These are phyloP conservation scores for Chaetomium globosum DNA, from an alignment of 2,329 filamentous ascomycete genomes.

Conservation along the genomic window DNA sequence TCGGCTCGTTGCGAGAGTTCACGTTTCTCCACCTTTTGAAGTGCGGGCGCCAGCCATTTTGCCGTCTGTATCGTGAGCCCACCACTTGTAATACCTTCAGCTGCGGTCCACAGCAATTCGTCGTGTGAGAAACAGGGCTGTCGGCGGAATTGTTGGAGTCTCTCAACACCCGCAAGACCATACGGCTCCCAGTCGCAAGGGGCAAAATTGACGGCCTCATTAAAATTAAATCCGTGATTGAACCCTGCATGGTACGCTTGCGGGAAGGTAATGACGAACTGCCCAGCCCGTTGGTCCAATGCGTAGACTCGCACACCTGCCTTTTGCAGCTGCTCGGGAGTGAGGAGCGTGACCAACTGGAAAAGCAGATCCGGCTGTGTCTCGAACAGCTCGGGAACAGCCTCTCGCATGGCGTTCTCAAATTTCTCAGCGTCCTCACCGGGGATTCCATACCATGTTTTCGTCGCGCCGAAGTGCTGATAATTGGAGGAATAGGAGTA, in stretches of 20 bases:
- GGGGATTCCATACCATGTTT: conserved; percentile 98
- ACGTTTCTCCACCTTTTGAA: conserved; percentile 74
- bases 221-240: conserved; percentile 98
- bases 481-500: conserved; percentile 98
- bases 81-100: conserved; percentile 69
- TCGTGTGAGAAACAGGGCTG: conserved; percentile 98
- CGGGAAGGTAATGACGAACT: conserved; percentile 95
- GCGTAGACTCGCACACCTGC: conserved; percentile 92
- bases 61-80: conserved; percentile 78
- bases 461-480: conserved; percentile 96
- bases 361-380: conserved; percentile 95
- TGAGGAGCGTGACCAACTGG: conserved; percentile 93
- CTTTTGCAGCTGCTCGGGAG: conserved; percentile 88
- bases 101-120: conserved; percentile 88
- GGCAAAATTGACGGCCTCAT: conserved; percentile 97
- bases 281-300: conserved; percentile 91
- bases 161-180: conserved; percentile 81
- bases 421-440: conserved; percentile 93
- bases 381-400: conserved; percentile 94
- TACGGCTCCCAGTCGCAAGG: conserved; percentile 93
- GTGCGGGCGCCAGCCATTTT: conserved; percentile 89
- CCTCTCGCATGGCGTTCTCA: conserved; percentile 90
- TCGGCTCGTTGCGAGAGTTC: conserved; percentile 69
- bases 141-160: conserved; percentile 82
- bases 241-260: conserved; percentile 97